phyloP scores from a whole-genome alignment of 2,329 filamentous ascomycete species.

The Diplocarpon mali region DNA sequence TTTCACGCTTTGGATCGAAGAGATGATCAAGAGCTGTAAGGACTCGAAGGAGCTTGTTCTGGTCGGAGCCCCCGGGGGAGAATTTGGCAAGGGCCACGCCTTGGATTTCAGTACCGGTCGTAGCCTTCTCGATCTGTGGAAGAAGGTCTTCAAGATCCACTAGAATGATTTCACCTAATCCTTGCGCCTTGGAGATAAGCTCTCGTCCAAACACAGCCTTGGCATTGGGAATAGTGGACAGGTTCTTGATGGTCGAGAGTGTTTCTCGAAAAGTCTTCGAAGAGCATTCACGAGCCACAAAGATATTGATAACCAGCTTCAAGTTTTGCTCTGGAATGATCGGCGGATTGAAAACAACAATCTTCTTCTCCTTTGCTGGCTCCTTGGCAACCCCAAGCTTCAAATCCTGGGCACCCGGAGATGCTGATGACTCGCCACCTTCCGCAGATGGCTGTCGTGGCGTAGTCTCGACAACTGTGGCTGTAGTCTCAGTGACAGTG shows the following conservation, averaged over 20 bases:
- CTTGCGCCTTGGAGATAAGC: slow-evolving; percentile 75
- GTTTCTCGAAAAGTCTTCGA: slow-evolving; percentile 98
- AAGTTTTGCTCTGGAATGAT: slow-evolving; percentile 82
- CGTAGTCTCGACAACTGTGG: slow-evolving; percentile 5
- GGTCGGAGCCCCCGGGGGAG: slow-evolving; percentile 88
- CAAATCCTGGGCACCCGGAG: slow-evolving; percentile 1
- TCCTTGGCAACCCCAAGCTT: slow-evolving; percentile 6
- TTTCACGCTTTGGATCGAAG: slow-evolving; percentile 70
- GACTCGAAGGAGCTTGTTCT: slow-evolving; percentile 88
- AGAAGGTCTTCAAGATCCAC: slow-evolving; percentile 75
- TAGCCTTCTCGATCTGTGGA: slow-evolving; percentile 75
- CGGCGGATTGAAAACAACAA: slow-evolving; percentile 59
- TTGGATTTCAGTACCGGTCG: slow-evolving; percentile 88
- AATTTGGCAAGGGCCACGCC: slow-evolving; percentile 90
- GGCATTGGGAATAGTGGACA: slow-evolving; percentile 84
- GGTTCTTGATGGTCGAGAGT: slow-evolving; percentile 94
- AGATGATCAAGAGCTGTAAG: slow-evolving; percentile 91
- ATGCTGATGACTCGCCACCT: slow-evolving; percentile 12
- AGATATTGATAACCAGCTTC: slow-evolving; percentile 88
- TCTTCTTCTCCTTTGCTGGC: slow-evolving; percentile 26
- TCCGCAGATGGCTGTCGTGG: slow-evolving; percentile 8
- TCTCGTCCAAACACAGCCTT: slow-evolving; percentile 89
- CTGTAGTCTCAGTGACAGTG: slow-evolving; percentile 5
- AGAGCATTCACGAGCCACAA: slow-evolving; percentile 91
- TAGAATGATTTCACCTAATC: slow-evolving; percentile 74